phyloP scores from a whole-genome alignment of 2,329 filamentous ascomycete species.

The Aspergillus cejpii region DNA sequence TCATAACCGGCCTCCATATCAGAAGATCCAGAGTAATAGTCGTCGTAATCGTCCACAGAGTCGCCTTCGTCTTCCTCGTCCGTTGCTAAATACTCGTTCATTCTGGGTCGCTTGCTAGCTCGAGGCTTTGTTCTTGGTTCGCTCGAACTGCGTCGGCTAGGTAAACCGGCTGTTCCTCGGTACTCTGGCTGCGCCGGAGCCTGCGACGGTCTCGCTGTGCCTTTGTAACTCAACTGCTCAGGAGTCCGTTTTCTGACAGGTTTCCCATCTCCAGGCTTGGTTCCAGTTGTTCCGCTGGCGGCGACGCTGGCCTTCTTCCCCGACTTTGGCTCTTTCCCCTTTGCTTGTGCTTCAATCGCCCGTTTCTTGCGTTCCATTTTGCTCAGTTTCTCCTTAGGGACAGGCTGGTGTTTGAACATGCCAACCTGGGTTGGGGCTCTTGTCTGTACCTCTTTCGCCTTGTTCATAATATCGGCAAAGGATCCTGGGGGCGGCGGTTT shows the following conservation, averaged over 20 bases:
- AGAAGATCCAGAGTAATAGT: constrained; percentile 42
- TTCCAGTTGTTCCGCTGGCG: constrained; percentile 14
- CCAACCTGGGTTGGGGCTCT: constrained; percentile 44
- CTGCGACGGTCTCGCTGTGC: constrained; percentile 31
- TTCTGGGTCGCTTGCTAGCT: constrained; percentile 23
- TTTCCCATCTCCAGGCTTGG: constrained; percentile 18
- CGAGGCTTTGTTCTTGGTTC: constrained; percentile 24
- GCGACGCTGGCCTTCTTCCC: constrained; percentile 24
- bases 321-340: constrained; percentile 33
- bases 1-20: constrained; percentile 47
- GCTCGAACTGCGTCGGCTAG: constrained; percentile 21
- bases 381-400: constrained; percentile 50
- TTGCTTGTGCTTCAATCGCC: constrained; percentile 36
- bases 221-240: constrained; percentile 33
- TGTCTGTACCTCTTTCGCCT: constrained; percentile 50
- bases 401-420: constrained; percentile 51
- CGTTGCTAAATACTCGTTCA: constrained; percentile 42
- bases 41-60: constrained; percentile 35
- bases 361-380: constrained; percentile 49
- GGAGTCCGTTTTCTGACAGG: constrained; percentile 28
- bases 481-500: constrained; percentile 51
- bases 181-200: constrained; percentile 28
- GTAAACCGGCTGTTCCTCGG: constrained; percentile 39
- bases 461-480: constrained; percentile 54
- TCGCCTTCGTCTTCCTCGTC: constrained; percentile 46